Conservation (phyloP, 805 yeast genomes). For the Kazachstania psychrophila region DNA sequence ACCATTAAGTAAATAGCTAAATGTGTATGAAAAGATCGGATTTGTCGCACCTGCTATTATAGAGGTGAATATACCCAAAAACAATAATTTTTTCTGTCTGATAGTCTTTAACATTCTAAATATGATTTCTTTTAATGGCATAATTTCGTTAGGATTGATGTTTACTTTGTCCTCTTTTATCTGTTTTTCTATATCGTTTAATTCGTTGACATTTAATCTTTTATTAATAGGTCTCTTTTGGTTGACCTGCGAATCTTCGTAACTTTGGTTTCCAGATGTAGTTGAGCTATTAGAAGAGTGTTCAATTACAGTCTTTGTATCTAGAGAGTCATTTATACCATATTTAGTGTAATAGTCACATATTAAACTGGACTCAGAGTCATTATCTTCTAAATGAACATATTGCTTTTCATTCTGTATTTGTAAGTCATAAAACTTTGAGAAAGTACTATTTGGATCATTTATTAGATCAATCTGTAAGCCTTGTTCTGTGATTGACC, state of each 20-base stretch:
- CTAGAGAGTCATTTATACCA: not conserved
- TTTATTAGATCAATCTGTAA: constrained; percentile 27
- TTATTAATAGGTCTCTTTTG: not conserved
- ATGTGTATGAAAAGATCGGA: constrained; percentile 72
- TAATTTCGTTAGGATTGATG: constrained; percentile 7
- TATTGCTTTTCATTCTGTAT: constrained; percentile 2
- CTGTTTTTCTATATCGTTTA: not conserved
- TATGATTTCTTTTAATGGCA: constrained; percentile 25
- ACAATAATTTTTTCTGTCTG: constrained; percentile 23
- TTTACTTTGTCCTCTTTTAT: constrained; percentile 1
- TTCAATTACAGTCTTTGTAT: not conserved
- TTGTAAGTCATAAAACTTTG: constrained; percentile 8
- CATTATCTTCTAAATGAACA: not conserved
- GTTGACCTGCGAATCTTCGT: no score
- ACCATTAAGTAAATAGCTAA: constrained; percentile 59
- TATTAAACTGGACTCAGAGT: no score
- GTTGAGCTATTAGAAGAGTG: no score
- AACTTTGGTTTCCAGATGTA: no score
- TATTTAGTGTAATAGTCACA: not conserved
- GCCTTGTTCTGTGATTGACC: constrained; percentile 43
- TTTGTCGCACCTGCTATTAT: constrained; percentile 51
- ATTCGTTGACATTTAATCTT: not conserved
- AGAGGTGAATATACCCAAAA: constrained; percentile 46
- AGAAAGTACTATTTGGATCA: constrained; percentile 8
- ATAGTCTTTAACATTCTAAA: constrained; percentile 21